Evolutionary conservation across 768 basidiomycete genomes (phyloP), one percentile per base, ranked within the genome.

Genomic region (Boletus eberwhitei): DNA sequence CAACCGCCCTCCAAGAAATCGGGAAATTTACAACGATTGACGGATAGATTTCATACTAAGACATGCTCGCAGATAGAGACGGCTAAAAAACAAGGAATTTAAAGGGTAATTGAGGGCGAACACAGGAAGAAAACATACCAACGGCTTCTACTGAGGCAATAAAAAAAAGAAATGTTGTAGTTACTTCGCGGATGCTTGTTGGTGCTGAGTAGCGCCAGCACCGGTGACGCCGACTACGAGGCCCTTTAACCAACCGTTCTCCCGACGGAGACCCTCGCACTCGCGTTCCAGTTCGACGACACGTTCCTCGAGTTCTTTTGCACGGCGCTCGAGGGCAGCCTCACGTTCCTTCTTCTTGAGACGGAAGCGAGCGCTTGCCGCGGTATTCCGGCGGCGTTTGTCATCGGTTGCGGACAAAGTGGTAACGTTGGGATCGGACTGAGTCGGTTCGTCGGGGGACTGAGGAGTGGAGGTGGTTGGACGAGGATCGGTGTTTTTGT

Each of bases 281-380:
- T 96, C 93, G 69, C 88, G 82, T 75, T 97, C 94, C 14, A 97
- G 79, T 64, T 90, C 90, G 51, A 73, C 77, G 14, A 95, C 90
- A 49, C 86, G 82, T 0, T 75, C 75, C 66, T 93, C 89, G 16
- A 96, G 78, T 66, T 95, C 92, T 74, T 92, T 93, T 16, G 89
- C 84, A 63, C 84, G 86, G 40, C 78, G 80, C 73, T 96, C 94
- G 21, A 96, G 76, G 16, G 94, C 93, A 2, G 84, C 87, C 74
- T 97, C 94, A 14, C 94, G 80, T 72, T 95, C 92, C 77, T 97
- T 97, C 79, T 97, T 97, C 81, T 96, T 97, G 65, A 93, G 72
- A 55, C 93, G 82, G 79, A 97, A 97, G 8, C 93, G 88, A 32
- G 93, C 93, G 50, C 89, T 92, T 0, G 93, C 93, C 1, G 91